phyloP scores from a whole-genome alignment of 78 protist species.

The Acrasis kona region DNA sequence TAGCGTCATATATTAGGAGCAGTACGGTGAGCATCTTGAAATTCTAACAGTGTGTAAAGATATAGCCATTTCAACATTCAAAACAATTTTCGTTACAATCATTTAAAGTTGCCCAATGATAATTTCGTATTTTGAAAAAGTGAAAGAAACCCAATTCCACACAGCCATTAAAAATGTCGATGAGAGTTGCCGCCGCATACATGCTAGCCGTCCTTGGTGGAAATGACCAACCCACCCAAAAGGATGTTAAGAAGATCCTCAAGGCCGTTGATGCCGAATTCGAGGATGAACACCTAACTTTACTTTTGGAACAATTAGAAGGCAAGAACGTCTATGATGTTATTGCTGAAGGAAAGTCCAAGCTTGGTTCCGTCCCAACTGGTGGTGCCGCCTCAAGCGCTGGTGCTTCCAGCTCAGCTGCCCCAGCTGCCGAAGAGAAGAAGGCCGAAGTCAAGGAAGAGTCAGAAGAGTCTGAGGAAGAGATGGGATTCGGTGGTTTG shows the following conservation, averaged over 20 bases:
- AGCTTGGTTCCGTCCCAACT: constrained; percentile 8
- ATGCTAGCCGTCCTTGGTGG: constrained; percentile 56
- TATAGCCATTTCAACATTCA: too few relatives aligned
- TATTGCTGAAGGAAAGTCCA: constrained; percentile 13
- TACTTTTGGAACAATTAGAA: constrained; percentile 25
- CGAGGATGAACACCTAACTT: constrained; percentile 28
- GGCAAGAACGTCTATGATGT: constrained; percentile 55
- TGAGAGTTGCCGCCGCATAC: constrained; percentile 71
- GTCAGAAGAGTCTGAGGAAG: constrained; percentile 11
- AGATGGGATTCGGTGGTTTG: constrained; percentile 31
- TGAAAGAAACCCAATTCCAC: too few relatives aligned
- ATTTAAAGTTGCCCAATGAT: too few relatives aligned
- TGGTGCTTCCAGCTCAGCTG: constrained; percentile 3
- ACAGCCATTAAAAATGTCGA: neutral
- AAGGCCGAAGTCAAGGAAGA: neutral
- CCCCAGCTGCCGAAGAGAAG: neutral
- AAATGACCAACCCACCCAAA: constrained; percentile 36
- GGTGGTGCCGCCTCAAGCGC: constrained; percentile 9
- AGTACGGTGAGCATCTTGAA: too few relatives aligned
- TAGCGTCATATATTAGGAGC: too few relatives aligned
- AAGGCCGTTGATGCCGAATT: constrained; percentile 33
- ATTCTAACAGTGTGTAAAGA: too few relatives aligned
- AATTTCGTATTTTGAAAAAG: too few relatives aligned
- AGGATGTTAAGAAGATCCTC: constrained; percentile 44
- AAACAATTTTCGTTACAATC: too few relatives aligned